Evolutionary conservation across 176 grass and related monocot species (phyloP).

Genomic region (bread wheat (Triticum aestivum)): DNA sequence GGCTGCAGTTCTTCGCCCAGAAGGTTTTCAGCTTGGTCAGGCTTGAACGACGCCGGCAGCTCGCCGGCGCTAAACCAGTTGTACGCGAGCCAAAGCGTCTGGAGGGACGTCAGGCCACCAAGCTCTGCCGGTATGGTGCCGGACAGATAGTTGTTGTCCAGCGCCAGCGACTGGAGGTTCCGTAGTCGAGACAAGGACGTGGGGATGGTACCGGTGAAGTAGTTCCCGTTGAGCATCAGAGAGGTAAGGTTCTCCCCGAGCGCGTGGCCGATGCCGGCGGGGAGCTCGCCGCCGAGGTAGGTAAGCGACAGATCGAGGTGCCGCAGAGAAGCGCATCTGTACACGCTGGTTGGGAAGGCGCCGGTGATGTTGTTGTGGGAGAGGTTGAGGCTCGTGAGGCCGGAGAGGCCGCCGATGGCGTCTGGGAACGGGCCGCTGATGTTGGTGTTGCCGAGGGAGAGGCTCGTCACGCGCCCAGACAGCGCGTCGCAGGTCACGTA

Average conservation of each 20-base stretch:
- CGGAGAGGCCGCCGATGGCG: constrained; percentile 42
- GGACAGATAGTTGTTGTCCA: constrained; percentile 39
- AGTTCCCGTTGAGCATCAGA: constrained; percentile 29
- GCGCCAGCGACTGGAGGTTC: constrained; percentile 8
- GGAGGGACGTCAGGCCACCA: constrained; percentile 42
- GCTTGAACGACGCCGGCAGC: constrained; percentile 49
- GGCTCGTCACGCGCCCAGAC: constrained; percentile 11
- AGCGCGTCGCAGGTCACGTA: constrained; percentile 30
- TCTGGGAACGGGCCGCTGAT: constrained; percentile 29
- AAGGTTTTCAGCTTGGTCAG: constrained; percentile 25
- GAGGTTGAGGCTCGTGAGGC: constrained; percentile 51
- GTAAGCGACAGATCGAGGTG: constrained; percentile 52
- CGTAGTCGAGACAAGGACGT: constrained; percentile 30
- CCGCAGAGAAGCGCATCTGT: constrained; percentile 33
- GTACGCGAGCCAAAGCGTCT: background rate
- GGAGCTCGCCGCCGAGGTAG: constrained; percentile 43
- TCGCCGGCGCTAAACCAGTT: constrained; percentile 22
- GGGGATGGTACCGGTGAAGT: constrained; percentile 48
- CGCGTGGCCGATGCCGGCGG: constrained; percentile 27
- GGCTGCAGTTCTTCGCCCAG: background rate
- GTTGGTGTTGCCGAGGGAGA: constrained; percentile 17
- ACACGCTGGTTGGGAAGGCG: constrained; percentile 39
- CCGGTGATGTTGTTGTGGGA: constrained; percentile 42
- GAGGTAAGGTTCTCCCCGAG: constrained; percentile 30
- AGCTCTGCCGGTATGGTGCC: constrained; percentile 41